Percentiles rank a stretch among this genome's conserved stretches.
These are phyloP conservation scores for Mycena sanguinolenta DNA, from an alignment of 768 basidiomycete genomes.

Conservation along the genomic window DNA sequence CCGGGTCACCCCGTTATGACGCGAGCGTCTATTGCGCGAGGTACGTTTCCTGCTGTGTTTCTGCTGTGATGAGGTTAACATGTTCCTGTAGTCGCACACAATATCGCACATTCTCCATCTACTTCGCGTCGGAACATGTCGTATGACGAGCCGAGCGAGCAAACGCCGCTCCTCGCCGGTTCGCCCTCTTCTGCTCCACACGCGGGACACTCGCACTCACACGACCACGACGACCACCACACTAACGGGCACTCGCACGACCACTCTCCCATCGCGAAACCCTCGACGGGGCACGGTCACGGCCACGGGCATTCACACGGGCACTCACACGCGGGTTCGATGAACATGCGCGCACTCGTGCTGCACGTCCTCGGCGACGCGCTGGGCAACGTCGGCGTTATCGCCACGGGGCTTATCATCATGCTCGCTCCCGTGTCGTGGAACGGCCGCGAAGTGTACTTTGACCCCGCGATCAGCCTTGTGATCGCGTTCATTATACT, in stretches of 20 bases:
- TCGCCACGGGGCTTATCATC: conserved; percentile 93
- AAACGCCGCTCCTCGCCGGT: conserved; percentile 35
- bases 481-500: conserved; percentile 97
- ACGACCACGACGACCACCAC: conserved; percentile 32
- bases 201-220: not conserved
- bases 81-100: conserved; percentile 86
- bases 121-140: conserved; percentile 40
- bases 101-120: conserved; percentile 74
- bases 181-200: not conserved
- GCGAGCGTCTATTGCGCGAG: conserved; percentile 46
- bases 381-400: conserved; percentile 97
- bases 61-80: too few species aligned
- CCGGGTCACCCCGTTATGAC: conserved; percentile 32
- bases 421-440: not conserved
- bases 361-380: conserved; percentile 97
- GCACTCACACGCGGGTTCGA: conserved; percentile 70
- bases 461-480: conserved; percentile 93
- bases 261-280: conserved; percentile 37
- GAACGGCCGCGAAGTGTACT: conserved; percentile 60
- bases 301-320: not conserved
- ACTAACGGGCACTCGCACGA: not conserved
- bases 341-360: conserved; percentile 98
- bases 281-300: too few species aligned
- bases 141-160: conserved; percentile 31
- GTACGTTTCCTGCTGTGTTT: conserved; percentile 57